Evolutionary conservation across 768 basidiomycete genomes (phyloP), one percentile per base, ranked within the genome.

Genomic region (Hypholoma sublateritium): DNA sequence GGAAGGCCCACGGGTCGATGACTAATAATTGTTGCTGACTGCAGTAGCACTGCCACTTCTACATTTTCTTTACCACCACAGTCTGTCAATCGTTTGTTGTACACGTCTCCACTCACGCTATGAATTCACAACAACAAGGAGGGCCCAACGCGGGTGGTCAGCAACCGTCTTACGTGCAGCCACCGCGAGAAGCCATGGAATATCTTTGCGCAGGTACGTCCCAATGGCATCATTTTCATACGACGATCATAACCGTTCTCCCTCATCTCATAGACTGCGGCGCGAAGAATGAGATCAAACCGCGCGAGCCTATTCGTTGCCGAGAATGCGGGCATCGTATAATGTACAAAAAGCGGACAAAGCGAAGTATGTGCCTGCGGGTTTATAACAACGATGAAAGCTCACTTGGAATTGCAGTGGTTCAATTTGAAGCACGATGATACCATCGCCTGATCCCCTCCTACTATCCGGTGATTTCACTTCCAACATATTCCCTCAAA

Each of bases 271-370:
- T 66, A 93, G 95, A 97, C 69, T 98, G 95, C 69, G 91, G 93
- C 58, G 89, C 88, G 1, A 90, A 90, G 75, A 97, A 95, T 71
- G 88, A 91, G 67, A 94, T 98, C 69, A 89, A 86, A 72, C 79
- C 91, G 7, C 80, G 93, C 57, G 96, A 98, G 70, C 93, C 93
- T 42, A 95, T 98, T 61, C 88, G 96, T 55, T 98, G 96, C 74
- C 82, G 91, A 63, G 94, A 98, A 69, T 98, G 96, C 67, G 96
- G 96, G 3, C 96, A 98, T 72, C 86, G 96, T 51, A 96, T 98
- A 70, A 95, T 98, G 93, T 98, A 97, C 75, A 98, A 98, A 76
- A 97, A 95, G 73, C 79, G 96, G 66, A 96, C 95, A 21, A 91
- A 83, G 68, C 80, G 93, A 80, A 95, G 96, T 98, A 65, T 69